Evolutionary conservation across 2,329 filamentous ascomycete species (phyloP).

Genomic region (Byssochlamys sp.): DNA sequence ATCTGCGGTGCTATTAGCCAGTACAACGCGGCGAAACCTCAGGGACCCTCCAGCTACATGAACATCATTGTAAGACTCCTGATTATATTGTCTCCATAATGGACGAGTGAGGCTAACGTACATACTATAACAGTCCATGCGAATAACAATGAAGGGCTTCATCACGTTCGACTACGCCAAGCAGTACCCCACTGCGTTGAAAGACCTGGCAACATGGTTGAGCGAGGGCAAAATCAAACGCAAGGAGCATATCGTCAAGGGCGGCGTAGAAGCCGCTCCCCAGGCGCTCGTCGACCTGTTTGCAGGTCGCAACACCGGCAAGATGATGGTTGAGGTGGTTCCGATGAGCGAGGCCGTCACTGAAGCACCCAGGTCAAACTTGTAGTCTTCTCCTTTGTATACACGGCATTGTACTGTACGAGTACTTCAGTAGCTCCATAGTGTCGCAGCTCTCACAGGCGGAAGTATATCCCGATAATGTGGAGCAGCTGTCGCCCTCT

Average conservation of each 20-base stretch:
- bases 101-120: conserved; percentile 7
- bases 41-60: conserved; percentile 46
- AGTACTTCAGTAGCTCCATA: too few relatives aligned
- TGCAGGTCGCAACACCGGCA: conserved; percentile 60
- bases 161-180: conserved; percentile 59
- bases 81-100: neutral
- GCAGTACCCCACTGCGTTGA: conserved; percentile 49
- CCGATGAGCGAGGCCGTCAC: conserved; percentile 21
- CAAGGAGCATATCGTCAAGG: conserved; percentile 60
- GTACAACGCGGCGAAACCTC: conserved; percentile 52
- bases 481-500: too few relatives aligned
- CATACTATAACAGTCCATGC: conserved; percentile 24
- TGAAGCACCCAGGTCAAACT: conserved; percentile 31
- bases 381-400: conserved; percentile 16
- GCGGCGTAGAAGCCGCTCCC: conserved; percentile 57
- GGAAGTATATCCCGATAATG: too few relatives aligned
- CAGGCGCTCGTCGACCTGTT: conserved; percentile 56
- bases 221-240: conserved; percentile 61
- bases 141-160: conserved; percentile 56
- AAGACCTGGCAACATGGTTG: conserved; percentile 59
- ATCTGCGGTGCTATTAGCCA: conserved; percentile 63
- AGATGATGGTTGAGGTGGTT: conserved; percentile 44
- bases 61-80: conserved; percentile 27
- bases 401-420: too few relatives aligned
- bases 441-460: too few relatives aligned